These are phyloP conservation scores for Cudoniella acicularis DNA, from an alignment of 495 filamentous ascomycete species.

Conservation along the genomic window DNA sequence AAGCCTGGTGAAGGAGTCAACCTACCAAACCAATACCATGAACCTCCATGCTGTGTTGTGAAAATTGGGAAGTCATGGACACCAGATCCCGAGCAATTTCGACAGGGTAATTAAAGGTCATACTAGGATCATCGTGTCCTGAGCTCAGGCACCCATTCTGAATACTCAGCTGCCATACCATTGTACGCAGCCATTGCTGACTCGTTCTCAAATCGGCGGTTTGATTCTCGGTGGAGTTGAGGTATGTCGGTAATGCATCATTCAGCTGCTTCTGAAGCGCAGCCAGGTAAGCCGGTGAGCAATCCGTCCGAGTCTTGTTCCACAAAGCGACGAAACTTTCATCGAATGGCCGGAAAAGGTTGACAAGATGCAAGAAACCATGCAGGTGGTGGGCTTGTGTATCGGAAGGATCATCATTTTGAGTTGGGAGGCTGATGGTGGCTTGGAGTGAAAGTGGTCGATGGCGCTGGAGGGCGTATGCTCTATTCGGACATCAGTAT, in stretches of 20 bases:
- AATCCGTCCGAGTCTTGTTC: conserved; percentile 64
- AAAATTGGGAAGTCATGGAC: conserved; percentile 61
- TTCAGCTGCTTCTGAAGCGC: conserved; percentile 62
- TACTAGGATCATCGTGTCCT: conserved; percentile 44
- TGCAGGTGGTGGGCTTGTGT: conserved; percentile 45
- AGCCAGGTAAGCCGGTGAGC: conserved; percentile 54
- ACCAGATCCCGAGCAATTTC: conserved; percentile 66
- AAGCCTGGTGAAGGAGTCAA: not conserved
- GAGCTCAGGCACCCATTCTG: conserved; percentile 45
- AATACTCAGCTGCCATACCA: conserved; percentile 66
- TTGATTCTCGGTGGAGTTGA: conserved; percentile 63
- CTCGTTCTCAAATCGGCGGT: conserved; percentile 66
- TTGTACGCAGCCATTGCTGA: conserved; percentile 82
- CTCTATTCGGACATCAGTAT: conserved; percentile 29
- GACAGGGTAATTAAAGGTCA: conserved; percentile 69
- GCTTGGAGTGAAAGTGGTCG: conserved; percentile 55
- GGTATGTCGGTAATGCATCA: conserved; percentile 57
- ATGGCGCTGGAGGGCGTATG: conserved; percentile 75
- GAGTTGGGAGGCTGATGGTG: conserved; percentile 60
- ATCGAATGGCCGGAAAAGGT: conserved; percentile 70
- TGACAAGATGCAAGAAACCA: conserved; percentile 62
- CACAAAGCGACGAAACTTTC: conserved; percentile 64
- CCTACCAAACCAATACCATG: conserved; percentile 69
- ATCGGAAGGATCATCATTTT: conserved; percentile 60
- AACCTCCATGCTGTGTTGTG: conserved; percentile 63